Base-by-base conservation (phyloP, 768 basidiomycete genomes). In the Lactarius hatsudake region DNA sequence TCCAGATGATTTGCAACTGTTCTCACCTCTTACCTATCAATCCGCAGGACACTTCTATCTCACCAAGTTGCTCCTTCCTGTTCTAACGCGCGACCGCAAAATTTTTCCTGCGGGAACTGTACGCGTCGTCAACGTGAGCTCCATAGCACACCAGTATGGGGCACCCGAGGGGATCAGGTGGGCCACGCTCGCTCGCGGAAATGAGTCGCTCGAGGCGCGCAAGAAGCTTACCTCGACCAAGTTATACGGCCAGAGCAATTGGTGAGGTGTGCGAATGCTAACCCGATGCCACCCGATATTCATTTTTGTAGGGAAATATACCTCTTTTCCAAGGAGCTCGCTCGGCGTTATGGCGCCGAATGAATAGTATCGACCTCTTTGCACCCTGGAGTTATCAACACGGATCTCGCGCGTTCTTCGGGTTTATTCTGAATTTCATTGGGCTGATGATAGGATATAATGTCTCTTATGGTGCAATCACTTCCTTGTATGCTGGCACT, bases 101-200 rank as follows among this genome's bases (percentile, higher is more conserved):
- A 5, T n/a, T n/a, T n/a, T n/a, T 13, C 34, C 42, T 20, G 42
- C 55, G 4, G 61, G 43, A 18, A 68, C 72, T 32, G 71, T 72
- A 4, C 76, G 77, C 5, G 73, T 77, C 12, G 62, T 77, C 36
- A 73, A 70, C 23, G 67, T 69, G 38, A 71, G 71, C 6, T 63
- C 65, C 8, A 45, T 59, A 18, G 62, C 23, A 3, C 59, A 43
- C 15, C 45, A 66, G 6, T 32, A 60, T 15, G 56, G 48, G 5
- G 30, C 28, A 3, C 42, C 42, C 2, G 64, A 69, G 8, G 53
- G 57, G 5, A 38, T 69, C 56, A n/a, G 56, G 17, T 67, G 55
- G 54, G 8, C 55, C 8, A 56, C 62, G 15, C 20, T 70, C 10
- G n/a, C 9, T 15, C n/a, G n/a, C 5, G 45, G 45, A 23, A 32